These are phyloP conservation scores for Saccharata proteae DNA, from an alignment of 2,329 filamentous ascomycete species.

Conservation along the genomic window DNA sequence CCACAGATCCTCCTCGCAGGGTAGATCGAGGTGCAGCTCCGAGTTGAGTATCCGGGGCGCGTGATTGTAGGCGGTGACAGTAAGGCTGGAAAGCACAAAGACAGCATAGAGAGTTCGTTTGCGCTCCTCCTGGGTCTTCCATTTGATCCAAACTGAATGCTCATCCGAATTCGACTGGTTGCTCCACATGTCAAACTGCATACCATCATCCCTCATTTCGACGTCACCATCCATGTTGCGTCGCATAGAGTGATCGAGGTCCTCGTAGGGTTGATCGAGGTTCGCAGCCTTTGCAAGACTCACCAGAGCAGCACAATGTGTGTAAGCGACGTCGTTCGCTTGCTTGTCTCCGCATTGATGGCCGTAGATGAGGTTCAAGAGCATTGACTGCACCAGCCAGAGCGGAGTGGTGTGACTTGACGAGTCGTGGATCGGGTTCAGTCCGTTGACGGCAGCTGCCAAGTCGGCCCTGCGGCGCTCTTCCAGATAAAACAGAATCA, in stretches of 20 bases:
- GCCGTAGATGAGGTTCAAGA: constrained; percentile 90
- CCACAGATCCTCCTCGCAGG: constrained; percentile 89
- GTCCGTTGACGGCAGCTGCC: constrained; percentile 44
- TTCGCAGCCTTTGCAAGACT: constrained; percentile 86
- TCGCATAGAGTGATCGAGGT: too few species aligned
- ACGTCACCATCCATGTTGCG: constrained; percentile 36
- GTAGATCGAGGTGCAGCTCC: constrained; percentile 77
- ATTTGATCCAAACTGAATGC: constrained; percentile 71
- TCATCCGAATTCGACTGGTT: constrained; percentile 37
- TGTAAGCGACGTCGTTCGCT: constrained; percentile 82
- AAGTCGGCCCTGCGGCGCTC: constrained; percentile 80
- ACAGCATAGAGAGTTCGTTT: constrained; percentile 88
- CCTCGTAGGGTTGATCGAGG: constrained; percentile 39
- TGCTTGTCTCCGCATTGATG: constrained; percentile 89
- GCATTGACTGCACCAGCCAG: constrained; percentile 94
- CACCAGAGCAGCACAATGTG: constrained; percentile 80
- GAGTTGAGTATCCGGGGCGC: constrained; percentile 85
- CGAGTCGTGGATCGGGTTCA: constrained; percentile 41
- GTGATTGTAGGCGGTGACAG: constrained; percentile 89
- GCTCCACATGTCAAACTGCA: constrained; percentile 11
- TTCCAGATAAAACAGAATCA: constrained; percentile 88
- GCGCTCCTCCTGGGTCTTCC: constrained; percentile 80
- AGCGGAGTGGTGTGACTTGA: constrained; percentile 66
- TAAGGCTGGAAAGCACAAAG: constrained; percentile 80
- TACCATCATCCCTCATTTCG: constrained; percentile 40